Conservation (phyloP, 179 eudicot species). For the Amaranthus tricolor region DNA sequence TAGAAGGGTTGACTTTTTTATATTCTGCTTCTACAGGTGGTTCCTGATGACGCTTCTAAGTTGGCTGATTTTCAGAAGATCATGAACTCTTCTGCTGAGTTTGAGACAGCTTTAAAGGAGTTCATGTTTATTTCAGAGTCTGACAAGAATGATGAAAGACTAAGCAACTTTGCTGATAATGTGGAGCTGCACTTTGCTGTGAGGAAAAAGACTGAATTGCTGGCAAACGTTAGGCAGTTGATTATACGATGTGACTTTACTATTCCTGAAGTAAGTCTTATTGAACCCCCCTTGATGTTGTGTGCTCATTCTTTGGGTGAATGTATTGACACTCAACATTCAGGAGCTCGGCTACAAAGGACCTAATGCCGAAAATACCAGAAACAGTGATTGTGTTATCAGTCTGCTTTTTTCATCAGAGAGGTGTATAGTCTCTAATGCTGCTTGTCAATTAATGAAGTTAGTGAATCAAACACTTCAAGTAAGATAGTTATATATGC, state of each 20-base stretch:
- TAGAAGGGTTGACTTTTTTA: background rate
- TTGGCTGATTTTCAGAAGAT: constrained; percentile 79
- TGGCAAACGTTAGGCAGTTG: constrained; percentile 82
- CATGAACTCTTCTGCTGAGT: constrained; percentile 63
- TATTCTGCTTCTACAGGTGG: constrained; percentile 53
- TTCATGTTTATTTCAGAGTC: constrained; percentile 74
- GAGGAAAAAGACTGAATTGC: constrained; percentile 81
- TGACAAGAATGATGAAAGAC: constrained; percentile 65
- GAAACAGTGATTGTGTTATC: constrained; percentile 41
- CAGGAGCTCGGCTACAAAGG: constrained; percentile 54
- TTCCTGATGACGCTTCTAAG: constrained; percentile 91
- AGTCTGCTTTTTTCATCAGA: constrained; percentile 80
- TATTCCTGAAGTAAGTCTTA: constrained; percentile 66
- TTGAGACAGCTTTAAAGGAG: constrained; percentile 71
- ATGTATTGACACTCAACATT: constrained; percentile 26
- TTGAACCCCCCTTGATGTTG: background rate
- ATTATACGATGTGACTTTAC: constrained; percentile 66
- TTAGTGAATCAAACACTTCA: constrained; percentile 82
- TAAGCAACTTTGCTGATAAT: constrained; percentile 82
- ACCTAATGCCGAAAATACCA: constrained; percentile 32
- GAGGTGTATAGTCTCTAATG: constrained; percentile 81
- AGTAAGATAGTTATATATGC: constrained; percentile 38
- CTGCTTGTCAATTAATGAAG: constrained; percentile 77
- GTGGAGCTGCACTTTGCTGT: constrained; percentile 96
- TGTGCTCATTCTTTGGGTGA: constrained; percentile 4